Evolutionary conservation across 768 basidiomycete genomes (phyloP).

Genomic region (Lentinula sp.): DNA sequence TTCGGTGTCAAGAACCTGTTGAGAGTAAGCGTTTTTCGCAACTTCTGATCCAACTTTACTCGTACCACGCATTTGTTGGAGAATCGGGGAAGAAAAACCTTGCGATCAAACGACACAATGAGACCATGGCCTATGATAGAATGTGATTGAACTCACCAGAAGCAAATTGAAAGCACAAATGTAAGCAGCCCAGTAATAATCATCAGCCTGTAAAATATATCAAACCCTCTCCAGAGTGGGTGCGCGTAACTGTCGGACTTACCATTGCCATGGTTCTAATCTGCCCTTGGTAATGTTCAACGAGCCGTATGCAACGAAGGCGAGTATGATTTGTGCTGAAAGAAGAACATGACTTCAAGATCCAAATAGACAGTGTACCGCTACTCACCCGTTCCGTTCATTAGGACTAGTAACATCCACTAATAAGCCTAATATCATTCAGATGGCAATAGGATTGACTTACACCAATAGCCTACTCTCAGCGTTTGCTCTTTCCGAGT

Average conservation of each 20-base stretch:
- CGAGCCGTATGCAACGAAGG: constrained; percentile 53
- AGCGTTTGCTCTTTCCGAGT: constrained; percentile 64
- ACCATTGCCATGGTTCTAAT: constrained; percentile 55
- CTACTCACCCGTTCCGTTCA: constrained; percentile 60
- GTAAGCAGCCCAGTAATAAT: constrained; percentile 62
- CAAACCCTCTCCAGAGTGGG: background rate
- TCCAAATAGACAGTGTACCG: constrained; percentile 13
- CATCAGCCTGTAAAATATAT: constrained; percentile 46
- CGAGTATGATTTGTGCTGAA: constrained; percentile 64
- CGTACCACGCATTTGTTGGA: constrained; percentile 57
- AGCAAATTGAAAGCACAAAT: constrained; percentile 40
- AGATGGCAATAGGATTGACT: constrained; percentile 19
- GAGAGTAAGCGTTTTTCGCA: background rate
- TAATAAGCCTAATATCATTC: background rate
- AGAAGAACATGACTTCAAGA: constrained; percentile 21
- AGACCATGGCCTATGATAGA: background rate
- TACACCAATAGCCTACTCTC: constrained; percentile 77
- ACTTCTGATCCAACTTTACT: background rate
- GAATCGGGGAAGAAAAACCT: constrained; percentile 74
- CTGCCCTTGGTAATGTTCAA: constrained; percentile 35
- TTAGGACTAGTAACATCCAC: constrained; percentile 40
- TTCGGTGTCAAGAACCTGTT: constrained; percentile 48
- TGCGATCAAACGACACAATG: background rate
- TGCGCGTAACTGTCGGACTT: constrained; percentile 2
- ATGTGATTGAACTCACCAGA: constrained; percentile 37